Base-by-base conservation (phyloP, 306 rosid species). In the Ochetophila trinervis region DNA sequence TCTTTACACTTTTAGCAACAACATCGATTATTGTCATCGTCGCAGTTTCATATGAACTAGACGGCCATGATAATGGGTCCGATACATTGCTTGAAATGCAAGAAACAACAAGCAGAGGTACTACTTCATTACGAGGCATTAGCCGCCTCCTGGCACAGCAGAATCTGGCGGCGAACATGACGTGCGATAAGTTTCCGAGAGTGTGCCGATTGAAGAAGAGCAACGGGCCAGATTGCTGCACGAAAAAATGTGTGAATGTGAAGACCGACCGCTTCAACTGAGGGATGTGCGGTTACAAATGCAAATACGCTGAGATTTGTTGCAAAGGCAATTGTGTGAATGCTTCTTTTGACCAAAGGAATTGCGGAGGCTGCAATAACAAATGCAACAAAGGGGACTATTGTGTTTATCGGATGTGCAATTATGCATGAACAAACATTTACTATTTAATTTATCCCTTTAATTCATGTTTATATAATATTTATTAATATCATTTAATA, bases 351-450 rank as follows among this genome's bases (percentile, higher is more conserved):
- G 80, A 84, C 60, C 69, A 18, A 20, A 77, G 56, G 18, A 62
- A 81, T 19, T 79, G 82, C 55, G 92, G 85, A 27, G 84, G 74
- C 6, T 86, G 89, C 78, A 55, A 69, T 20, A 62, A 63, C 17
- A 65, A 63, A 62, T 83, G 88, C 80, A 74, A 74, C 55, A 79
- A 65, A 42, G 85, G 87, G 20, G 75, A 78, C 34, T 21, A 10
- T 0, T 86, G 83, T 45, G 85, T 57, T 55, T 78, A 76, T 74
- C 86, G 88, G 42, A 68, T 80, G 79, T 83, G 83, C 77, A 65
- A 52, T 48, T 83, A 78, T 57, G 81, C 83, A 35, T 70, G 67
- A 79, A 2, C 12, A n/a, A n/a, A n/a, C 12, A 14, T 13, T 1
- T 22, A 12, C 32, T 27, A 27, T 27, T 19, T 19, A 18, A 60